These are phyloP conservation scores for Xylaria sp. DNA, from an alignment of 2,329 filamentous ascomycete species.

Conservation along the genomic window DNA sequence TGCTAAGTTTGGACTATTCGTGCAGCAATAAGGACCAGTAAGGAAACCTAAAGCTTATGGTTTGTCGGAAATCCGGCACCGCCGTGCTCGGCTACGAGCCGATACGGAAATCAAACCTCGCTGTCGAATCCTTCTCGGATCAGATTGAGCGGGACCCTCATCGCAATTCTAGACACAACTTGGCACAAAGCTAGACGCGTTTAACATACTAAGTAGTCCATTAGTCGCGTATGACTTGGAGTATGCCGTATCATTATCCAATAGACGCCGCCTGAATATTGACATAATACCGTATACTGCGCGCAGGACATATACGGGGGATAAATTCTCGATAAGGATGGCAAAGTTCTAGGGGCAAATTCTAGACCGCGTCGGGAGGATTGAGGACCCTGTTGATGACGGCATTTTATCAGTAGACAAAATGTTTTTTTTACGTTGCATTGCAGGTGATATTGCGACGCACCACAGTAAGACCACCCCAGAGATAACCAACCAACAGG, in stretches of 20 bases:
- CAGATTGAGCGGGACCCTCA: background rate
- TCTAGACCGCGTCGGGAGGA: background rate
- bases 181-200: background rate
- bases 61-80: background rate
- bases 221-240: background rate
- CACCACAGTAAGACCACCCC: constrained; percentile 8
- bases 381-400: background rate
- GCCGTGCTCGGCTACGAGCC: background rate
- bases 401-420: background rate
- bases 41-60: background rate
- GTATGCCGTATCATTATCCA: background rate
- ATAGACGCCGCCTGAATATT: background rate
- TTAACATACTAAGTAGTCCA: too few species aligned
- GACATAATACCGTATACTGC: background rate
- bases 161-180: background rate
- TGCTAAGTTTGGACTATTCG: background rate
- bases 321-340: background rate
- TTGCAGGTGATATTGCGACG: constrained; percentile 5
- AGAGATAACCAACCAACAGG: background rate
- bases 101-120: constrained; percentile 2
- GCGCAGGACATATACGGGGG: background rate
- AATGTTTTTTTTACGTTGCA: background rate
- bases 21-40: background rate
- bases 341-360: background rate
- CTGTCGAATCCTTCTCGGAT: background rate